A percentile compares a stretch with the other conserved stretches of the same genome.
Evolutionary conservation across 2,329 filamentous ascomycete species (phyloP).

Genomic region (Aspergillus sp.): DNA sequence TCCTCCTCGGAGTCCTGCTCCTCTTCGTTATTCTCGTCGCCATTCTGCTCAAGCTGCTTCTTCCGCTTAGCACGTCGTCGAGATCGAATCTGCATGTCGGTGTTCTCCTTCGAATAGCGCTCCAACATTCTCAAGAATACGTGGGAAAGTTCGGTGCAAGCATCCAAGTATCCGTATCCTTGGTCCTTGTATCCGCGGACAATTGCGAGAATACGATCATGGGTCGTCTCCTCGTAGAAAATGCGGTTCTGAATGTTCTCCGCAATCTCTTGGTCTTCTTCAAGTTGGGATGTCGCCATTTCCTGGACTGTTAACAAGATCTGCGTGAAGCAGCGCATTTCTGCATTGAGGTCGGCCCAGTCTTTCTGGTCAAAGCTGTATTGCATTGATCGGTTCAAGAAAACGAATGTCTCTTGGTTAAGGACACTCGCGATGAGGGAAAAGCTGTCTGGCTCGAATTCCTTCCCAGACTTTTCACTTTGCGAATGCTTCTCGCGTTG

Average conservation of each 20-base stretch:
- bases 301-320: slow-evolving; percentile 89
- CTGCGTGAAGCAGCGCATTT: slow-evolving; percentile 93
- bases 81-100: slow-evolving; percentile 87
- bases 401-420: slow-evolving; percentile 92
- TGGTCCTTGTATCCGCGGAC: slow-evolving; percentile 88
- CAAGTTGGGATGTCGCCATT: slow-evolving; percentile 77
- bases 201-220: slow-evolving; percentile 80
- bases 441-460: slow-evolving; percentile 70
- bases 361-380: slow-evolving; percentile 75
- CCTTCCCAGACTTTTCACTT: slow-evolving; percentile 47
- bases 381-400: slow-evolving; percentile 79
- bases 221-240: slow-evolving; percentile 96
- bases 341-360: slow-evolving; percentile 81
- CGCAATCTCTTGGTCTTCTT: slow-evolving; percentile 96
- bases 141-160: slow-evolving; percentile 84
- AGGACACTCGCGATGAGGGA: slow-evolving; percentile 84
- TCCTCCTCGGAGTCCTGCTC: slow-evolving; percentile 65
- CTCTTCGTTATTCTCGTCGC: slow-evolving; percentile 50
- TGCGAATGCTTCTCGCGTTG: slow-evolving; percentile 55
- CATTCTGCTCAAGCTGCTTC: slow-evolving; percentile 41
- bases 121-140: slow-evolving; percentile 91
- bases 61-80: slow-evolving; percentile 70
- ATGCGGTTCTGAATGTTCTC: slow-evolving; percentile 95
- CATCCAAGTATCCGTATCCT: slow-evolving; percentile 88
- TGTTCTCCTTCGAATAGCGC: slow-evolving; percentile 89